phyloP scores from a whole-genome alignment of 768 basidiomycete species.

The Cubamyces lactineus region DNA sequence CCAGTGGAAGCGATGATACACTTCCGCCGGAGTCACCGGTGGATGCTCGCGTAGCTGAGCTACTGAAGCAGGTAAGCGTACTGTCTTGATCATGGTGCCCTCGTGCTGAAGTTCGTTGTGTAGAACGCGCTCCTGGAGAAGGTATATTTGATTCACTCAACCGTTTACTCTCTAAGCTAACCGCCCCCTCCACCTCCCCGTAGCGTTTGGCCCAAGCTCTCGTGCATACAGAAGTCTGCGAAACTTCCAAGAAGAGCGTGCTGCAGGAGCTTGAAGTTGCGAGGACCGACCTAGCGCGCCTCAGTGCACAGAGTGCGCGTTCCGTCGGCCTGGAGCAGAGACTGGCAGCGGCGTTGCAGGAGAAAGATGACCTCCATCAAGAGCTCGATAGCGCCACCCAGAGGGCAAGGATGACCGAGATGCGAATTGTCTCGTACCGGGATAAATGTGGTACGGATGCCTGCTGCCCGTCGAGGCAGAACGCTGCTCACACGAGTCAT shows the following conservation, averaged over 20 bases:
- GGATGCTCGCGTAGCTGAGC: constrained; percentile 32
- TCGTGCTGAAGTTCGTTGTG: background rate
- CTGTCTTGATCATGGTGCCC: background rate
- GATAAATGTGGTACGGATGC: constrained; percentile 61
- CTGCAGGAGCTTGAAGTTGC: constrained; percentile 78
- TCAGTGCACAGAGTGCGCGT: constrained; percentile 71
- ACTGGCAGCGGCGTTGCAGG: constrained; percentile 64
- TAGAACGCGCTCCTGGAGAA: constrained; percentile 36
- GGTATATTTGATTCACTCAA: constrained; percentile 33
- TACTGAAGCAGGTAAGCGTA: constrained; percentile 31
- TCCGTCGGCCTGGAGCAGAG: constrained; percentile 72
- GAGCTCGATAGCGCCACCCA: constrained; percentile 75
- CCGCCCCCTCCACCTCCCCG: background rate
- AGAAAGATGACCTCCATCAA: constrained; percentile 83
- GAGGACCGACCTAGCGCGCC: constrained; percentile 62
- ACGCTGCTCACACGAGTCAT: background rate
- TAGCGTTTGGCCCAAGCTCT: constrained; percentile 80
- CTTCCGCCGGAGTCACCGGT: constrained; percentile 26
- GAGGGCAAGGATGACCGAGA: constrained; percentile 69
- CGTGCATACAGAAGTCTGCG: constrained; percentile 80
- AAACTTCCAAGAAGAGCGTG: constrained; percentile 75
- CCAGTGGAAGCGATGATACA: constrained; percentile 3
- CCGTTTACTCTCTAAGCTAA: constrained; percentile 16
- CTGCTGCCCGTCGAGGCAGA: background rate
- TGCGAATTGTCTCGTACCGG: constrained; percentile 61